Evolutionary conservation across 2,329 filamentous ascomycete species (phyloP).

Genomic region (Fusarium longipes): DNA sequence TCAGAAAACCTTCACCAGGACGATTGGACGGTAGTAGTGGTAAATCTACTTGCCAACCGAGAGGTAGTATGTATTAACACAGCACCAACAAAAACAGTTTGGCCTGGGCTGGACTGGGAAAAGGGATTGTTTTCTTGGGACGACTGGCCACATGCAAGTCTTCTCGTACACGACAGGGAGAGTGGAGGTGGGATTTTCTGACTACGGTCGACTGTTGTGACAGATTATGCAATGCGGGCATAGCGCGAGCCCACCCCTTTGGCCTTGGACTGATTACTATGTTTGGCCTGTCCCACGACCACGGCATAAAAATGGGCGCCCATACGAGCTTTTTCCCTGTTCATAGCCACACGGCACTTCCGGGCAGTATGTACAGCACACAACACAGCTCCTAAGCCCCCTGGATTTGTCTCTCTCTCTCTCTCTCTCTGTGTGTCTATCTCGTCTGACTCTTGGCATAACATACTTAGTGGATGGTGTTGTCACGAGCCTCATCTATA

Average conservation of each 20-base stretch:
- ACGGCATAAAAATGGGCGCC: constrained; percentile 38
- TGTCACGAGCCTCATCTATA: constrained; percentile 4
- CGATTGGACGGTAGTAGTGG: constrained; percentile 37
- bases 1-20: constrained; percentile 37
- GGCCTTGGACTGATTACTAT: constrained; percentile 39
- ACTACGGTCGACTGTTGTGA: constrained; percentile 21
- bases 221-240: constrained; percentile 28
- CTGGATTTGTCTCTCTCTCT: constrained; percentile 17
- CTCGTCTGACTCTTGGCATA: constrained; percentile 18
- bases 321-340: constrained; percentile 41
- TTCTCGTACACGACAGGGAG: constrained; percentile 28
- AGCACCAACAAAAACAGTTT: constrained; percentile 35
- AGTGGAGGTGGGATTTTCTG: constrained; percentile 23
- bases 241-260: constrained; percentile 32
- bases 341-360: constrained; percentile 44
- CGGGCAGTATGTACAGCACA: constrained; percentile 3
- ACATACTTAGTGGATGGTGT: not conserved
- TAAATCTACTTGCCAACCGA: constrained; percentile 27
- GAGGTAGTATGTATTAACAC: constrained; percentile 35
- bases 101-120: constrained; percentile 39
- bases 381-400: constrained; percentile 6
- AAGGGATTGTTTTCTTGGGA: constrained; percentile 49
- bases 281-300: constrained; percentile 45
- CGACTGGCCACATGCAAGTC: constrained; percentile 39
- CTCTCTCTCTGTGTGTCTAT: not conserved